Evolutionary conservation across 805 yeast species (phyloP), one percentile per base, ranked within the genome.

Genomic region (Ogataea siamensis): DNA sequence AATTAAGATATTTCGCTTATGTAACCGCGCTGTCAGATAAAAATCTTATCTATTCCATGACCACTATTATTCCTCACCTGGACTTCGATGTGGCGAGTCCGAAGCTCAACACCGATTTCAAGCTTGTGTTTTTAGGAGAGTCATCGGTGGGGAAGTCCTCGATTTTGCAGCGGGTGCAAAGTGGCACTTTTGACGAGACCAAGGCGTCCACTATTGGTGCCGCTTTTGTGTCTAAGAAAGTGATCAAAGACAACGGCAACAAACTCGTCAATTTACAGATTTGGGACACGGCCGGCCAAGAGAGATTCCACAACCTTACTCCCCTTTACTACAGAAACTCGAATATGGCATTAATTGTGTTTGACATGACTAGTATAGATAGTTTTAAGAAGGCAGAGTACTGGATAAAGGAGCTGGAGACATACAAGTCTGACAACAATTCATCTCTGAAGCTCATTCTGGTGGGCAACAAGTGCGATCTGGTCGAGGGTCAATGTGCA

Each of bases 271-370:
- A 76, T 51, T 71, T 80, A 50, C 87, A 82, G 53, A 79, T 82
- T 36, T 82, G 93, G 95, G 99, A 91, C 58, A 91, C 99, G 10
- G 99, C 99, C 0, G 99, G 99, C 17, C 99, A 84, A 58, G 94
- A 84, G 57, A 68, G 94, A 34, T 85, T 85, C 66, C 85, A 83
- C 54, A 80, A 87, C 13, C 63, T 84, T 45, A 88, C 93, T 0
- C 93, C 94, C 12, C 80, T 85, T 81, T 84, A 85, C 57, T 84
- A 85, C 55, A 66, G 94, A 38, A 83, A 85, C 51, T 82, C 93
- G 1, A 78, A 84, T 54, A 76, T 83, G 19, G 98, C 98, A 0
- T 70, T 93, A 16, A 83, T 93, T 0, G 95, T 94, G 15, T 91
- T 83, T 57, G 98, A 93, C 57, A 59, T 89, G 35, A 78, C 84